Conservation (phyloP, 179 eudicot genomes). For the Actinidia polygama region DNA sequence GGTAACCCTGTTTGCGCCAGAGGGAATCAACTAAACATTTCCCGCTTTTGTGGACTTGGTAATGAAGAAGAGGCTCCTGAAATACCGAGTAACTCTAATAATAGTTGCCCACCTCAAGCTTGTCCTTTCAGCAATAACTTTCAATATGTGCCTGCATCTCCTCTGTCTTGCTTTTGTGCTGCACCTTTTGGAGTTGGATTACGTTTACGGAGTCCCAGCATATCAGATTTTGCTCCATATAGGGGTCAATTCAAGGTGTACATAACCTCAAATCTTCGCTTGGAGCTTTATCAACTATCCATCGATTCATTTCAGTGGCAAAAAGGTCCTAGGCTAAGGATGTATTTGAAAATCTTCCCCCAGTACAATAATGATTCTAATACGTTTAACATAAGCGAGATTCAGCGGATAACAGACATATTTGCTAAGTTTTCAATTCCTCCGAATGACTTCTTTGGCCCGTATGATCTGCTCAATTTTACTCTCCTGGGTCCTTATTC, state of each 20-base stretch:
- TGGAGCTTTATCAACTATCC: constrained; percentile 42
- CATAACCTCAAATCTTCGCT: constrained; percentile 38
- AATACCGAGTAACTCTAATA: constrained; percentile 24
- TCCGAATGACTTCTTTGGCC: constrained; percentile 59
- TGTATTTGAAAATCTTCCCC: constrained; percentile 62
- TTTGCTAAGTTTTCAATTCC: constrained; percentile 53
- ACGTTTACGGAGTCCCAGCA: constrained; percentile 64
- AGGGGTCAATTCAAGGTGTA: constrained; percentile 38
- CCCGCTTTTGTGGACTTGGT: constrained; percentile 47
- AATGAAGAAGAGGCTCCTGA: constrained; percentile 37
- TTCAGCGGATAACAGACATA: constrained; percentile 35
- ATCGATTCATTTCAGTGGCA: constrained; percentile 58
- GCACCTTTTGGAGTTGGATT: constrained; percentile 56
- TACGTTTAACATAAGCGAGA: constrained; percentile 48
- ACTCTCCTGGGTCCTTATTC: constrained; percentile 58
- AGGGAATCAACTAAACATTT: constrained; percentile 38
- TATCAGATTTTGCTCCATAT: constrained; percentile 54
- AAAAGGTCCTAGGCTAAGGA: constrained; percentile 61
- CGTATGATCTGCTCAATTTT: constrained; percentile 62
- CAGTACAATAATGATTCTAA: constrained; percentile 9
- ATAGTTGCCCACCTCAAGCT: constrained; percentile 32
- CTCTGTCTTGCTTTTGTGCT: constrained; percentile 51
- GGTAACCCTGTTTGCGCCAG: constrained; percentile 57
- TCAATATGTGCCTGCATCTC: constrained; percentile 49
- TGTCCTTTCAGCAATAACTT: constrained; percentile 43